Evolutionary conservation across 768 basidiomycete species (phyloP).

Genomic region (Lentinula aciculospora): DNA sequence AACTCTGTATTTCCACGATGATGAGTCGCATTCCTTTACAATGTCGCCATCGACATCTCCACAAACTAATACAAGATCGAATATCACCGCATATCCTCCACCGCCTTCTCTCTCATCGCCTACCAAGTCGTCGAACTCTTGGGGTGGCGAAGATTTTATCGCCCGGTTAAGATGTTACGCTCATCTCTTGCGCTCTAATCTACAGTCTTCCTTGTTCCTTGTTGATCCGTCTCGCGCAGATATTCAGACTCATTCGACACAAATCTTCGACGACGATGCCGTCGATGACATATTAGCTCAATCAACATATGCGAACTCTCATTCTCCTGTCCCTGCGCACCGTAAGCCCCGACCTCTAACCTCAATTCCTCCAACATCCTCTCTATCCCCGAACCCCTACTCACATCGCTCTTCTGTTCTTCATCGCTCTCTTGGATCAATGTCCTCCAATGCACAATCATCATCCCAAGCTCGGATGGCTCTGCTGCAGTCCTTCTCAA

Average conservation of each 20-base stretch:
- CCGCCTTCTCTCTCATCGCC: constrained; percentile 43
- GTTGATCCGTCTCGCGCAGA: constrained; percentile 92
- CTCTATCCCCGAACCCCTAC: constrained; percentile 43
- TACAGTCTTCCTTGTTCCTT: constrained; percentile 84
- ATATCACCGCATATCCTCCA: constrained; percentile 57
- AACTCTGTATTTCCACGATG: constrained; percentile 93
- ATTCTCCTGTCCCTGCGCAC: constrained; percentile 82
- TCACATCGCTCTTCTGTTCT: constrained; percentile 69
- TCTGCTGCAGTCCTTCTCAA: constrained; percentile 90
- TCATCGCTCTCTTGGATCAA: constrained; percentile 68
- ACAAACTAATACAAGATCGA: constrained; percentile 21
- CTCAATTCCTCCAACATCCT: constrained; percentile 18
- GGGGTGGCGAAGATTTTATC: constrained; percentile 88
- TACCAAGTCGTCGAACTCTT: constrained; percentile 46
- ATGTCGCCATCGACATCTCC: constrained; percentile 37
- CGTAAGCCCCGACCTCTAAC: constrained; percentile 67
- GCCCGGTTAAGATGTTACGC: constrained; percentile 71
- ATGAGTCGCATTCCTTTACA: constrained; percentile 82
- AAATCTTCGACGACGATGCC: constrained; percentile 79
- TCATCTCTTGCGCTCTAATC: constrained; percentile 76
- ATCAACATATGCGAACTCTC: constrained; percentile 69
- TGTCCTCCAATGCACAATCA: constrained; percentile 43
- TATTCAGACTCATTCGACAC: constrained; percentile 84
- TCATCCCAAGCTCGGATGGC: constrained; percentile 73
- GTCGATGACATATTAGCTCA: constrained; percentile 83